A percentile compares a stretch with the other conserved stretches of the same genome.
These are phyloP conservation scores for Termitomyces titanicus DNA, from an alignment of 768 basidiomycete genomes.

Conservation along the genomic window DNA sequence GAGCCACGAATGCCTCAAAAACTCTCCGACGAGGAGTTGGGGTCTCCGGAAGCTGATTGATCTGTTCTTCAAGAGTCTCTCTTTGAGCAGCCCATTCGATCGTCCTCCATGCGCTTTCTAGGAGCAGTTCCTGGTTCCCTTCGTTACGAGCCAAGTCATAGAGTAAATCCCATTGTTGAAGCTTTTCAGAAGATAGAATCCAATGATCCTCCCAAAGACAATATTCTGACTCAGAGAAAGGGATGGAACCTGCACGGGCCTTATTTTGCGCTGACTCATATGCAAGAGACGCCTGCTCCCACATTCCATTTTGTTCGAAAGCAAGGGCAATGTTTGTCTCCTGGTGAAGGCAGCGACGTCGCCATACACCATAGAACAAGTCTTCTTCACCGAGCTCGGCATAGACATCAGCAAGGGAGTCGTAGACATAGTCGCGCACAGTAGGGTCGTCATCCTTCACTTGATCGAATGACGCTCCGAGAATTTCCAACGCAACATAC, in stretches of 20 bases:
- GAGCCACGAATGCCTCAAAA: slow-evolving; percentile 92
- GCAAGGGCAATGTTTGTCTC: slow-evolving; percentile 89
- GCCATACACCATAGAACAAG: slow-evolving; percentile 95
- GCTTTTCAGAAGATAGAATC: slow-evolving; percentile 91
- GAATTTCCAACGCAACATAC: slow-evolving; percentile 85
- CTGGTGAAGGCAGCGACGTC: slow-evolving; percentile 79
- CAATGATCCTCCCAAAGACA: slow-evolving; percentile 99
- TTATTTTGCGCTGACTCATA: slow-evolving; percentile 91
- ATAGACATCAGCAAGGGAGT: slow-evolving; percentile 92
- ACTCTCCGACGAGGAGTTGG: slow-evolving; percentile 94
- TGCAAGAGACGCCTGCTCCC: slow-evolving; percentile 84
- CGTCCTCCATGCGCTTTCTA: slow-evolving; percentile 94
- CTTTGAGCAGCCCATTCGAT: slow-evolving; percentile 87
- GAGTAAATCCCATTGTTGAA: slow-evolving; percentile 97
- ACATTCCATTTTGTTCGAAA: slow-evolving; percentile 96
- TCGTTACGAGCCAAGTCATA: slow-evolving; percentile 88
- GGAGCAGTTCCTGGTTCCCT: slow-evolving; percentile 84
- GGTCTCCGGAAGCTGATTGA: slow-evolving; percentile 77
- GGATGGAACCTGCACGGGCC: slow-evolving; percentile 74
- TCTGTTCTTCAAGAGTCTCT: slow-evolving; percentile 75
- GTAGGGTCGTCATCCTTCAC: slow-evolving; percentile 77
- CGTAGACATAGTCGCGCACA: slow-evolving; percentile 79
- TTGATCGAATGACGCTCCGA: slow-evolving; percentile 75
- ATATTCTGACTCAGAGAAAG: slow-evolving; percentile 94
- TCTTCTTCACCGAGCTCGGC: slow-evolving; percentile 96